These are phyloP conservation scores for Dendryphion nanum DNA, from an alignment of 2,329 filamentous ascomycete species.

Conservation along the genomic window DNA sequence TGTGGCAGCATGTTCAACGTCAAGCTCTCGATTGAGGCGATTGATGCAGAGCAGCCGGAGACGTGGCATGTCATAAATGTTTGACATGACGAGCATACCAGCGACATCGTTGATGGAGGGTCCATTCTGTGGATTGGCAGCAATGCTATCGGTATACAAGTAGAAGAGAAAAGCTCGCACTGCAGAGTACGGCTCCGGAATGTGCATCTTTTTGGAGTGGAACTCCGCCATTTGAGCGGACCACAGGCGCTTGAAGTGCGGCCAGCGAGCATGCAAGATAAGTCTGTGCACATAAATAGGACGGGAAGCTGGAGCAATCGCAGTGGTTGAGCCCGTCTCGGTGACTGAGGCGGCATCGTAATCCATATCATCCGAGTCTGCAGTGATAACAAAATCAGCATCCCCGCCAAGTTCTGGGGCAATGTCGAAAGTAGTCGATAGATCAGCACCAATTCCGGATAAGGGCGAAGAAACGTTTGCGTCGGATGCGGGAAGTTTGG, in stretches of 20 bases:
- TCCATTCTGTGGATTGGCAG: conserved; percentile 43
- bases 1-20: conserved; percentile 90
- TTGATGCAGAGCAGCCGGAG: conserved; percentile 89
- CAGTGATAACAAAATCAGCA: conserved; percentile 88
- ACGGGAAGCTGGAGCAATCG: conserved; percentile 54
- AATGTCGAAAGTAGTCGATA: conserved; percentile 84
- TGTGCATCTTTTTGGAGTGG: conserved; percentile 96
- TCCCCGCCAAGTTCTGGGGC: conserved; percentile 81
- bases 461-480: conserved; percentile 52
- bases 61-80: conserved; percentile 95
- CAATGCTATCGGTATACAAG: conserved; percentile 91
- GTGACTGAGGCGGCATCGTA: conserved; percentile 62
- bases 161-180: conserved; percentile 96
- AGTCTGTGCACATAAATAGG: conserved; percentile 95
- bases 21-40: conserved; percentile 82
- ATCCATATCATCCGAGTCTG: conserved; percentile 71
- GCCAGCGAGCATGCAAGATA: conserved; percentile 92
- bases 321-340: conserved; percentile 28
- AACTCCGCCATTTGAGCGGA: conserved; percentile 95
- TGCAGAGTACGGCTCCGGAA: conserved; percentile 91
- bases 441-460: conserved; percentile 74
- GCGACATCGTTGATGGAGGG: conserved; percentile 77
- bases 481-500: conserved; percentile 50
- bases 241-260: conserved; percentile 91
- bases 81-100: conserved; percentile 93